These are phyloP conservation scores for Paraleonurus japonicus DNA, from an alignment of 257 asterid species.

Conservation along the genomic window DNA sequence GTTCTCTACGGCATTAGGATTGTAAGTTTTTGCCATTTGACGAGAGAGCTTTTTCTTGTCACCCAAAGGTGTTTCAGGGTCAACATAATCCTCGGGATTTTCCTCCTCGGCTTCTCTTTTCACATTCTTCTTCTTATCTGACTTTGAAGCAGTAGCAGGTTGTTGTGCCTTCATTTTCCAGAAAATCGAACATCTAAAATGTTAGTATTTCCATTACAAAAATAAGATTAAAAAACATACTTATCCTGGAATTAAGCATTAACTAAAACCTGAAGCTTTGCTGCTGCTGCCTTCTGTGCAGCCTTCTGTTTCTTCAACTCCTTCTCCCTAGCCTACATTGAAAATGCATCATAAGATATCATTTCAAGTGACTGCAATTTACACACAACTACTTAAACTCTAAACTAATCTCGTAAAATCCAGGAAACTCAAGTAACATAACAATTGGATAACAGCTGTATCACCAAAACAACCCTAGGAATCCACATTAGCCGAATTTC, in stretches of 20 bases:
- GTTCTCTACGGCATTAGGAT: slow-evolving; percentile 78
- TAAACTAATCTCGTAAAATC: not conserved
- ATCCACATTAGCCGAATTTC: not conserved
- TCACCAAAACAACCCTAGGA: slow-evolving; percentile 11
- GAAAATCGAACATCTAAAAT: not conserved
- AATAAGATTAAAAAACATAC: not conserved
- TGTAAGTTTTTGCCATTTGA: slow-evolving; percentile 83
- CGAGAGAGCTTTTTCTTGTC: slow-evolving; percentile 74
- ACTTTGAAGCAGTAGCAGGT: slow-evolving; percentile 49
- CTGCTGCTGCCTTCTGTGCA: slow-evolving; percentile 84
- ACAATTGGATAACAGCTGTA: not conserved
- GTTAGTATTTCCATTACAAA: not conserved
- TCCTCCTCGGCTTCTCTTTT: slow-evolving; percentile 71
- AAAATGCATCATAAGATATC: slow-evolving; percentile 17
- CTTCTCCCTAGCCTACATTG: slow-evolving; percentile 78
- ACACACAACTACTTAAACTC: not conserved
- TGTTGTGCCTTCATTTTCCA: slow-evolving; percentile 58
- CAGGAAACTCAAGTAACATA: not conserved
- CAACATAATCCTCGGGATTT: slow-evolving; percentile 67
- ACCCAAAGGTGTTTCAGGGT: slow-evolving; percentile 80
- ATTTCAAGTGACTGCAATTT: not conserved
- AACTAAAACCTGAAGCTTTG: slow-evolving; percentile 56
- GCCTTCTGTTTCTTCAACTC: slow-evolving; percentile 85
- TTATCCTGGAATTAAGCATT: not conserved
- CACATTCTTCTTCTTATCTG: slow-evolving; percentile 68